Evolutionary conservation across 2,329 filamentous ascomycete species (phyloP), one percentile per base, ranked within the genome.

Genomic region (Leptographium procerum): DNA sequence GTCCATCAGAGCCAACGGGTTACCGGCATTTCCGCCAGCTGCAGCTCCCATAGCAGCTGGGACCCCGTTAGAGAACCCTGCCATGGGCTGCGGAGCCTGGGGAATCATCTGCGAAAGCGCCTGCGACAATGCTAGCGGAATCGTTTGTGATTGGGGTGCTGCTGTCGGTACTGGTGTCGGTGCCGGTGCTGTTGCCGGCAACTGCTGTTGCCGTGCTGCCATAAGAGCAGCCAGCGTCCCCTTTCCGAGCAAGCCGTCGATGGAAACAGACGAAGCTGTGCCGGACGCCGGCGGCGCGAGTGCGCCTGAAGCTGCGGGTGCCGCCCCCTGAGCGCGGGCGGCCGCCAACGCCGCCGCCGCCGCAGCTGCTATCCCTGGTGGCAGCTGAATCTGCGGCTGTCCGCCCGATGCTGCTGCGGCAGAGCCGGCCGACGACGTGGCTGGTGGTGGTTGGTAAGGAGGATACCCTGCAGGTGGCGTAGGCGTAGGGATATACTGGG

Each of bases 1-100:
- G 22, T 85, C 84, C 62, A 91, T 73, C 28, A 91, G 71, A 28
- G 83, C 79, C 68, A 81, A 75, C 22, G 85, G 80, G 54, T 66
- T 63, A 33, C 47, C 52, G 8, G 16, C 40, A 47, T 33, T 26
- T 31, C 26, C 53, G 19, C 14, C 48, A 19, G 43, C 11, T 7
- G 52, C 28, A 22, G 53, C 9, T 4, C 40, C 19, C 9, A 28
- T 14, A 13, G 45, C 33, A 26, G 28, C 53, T 16, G 22, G n/a
- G n/a, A n/a, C n/a, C 19, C 40, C 40, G 16, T 6, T 33, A 1
- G 40, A n/a, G 26, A 55, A 47, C 2, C 51, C 51, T 16, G 40
- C 19, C 31, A 33, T 33, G 19, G 40, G 19, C 40, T 43, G 31
- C 5, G 29, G 24, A 4, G 29, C 29, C 28, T 52, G 50, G 22